phyloP scores from a whole-genome alignment of 177 flowering plant species.

The Telopea speciosissima region DNA sequence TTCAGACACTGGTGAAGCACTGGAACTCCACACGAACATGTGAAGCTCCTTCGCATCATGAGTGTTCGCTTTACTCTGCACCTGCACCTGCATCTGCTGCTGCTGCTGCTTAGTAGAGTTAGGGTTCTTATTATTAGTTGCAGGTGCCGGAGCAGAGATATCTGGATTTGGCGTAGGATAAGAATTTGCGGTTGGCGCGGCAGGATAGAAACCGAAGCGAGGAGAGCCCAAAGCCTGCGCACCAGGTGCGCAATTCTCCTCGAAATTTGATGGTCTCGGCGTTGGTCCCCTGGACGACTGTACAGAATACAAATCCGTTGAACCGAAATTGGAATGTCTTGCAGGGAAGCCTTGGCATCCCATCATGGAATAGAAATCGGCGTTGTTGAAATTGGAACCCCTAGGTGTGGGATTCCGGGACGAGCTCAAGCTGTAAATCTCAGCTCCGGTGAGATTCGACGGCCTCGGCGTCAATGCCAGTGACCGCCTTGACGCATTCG shows the following conservation, averaged over 20 bases:
- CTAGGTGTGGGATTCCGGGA: slow-evolving; percentile 4
- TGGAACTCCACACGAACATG: slow-evolving; percentile 87
- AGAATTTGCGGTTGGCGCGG: not conserved
- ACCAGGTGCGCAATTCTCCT: slow-evolving; percentile 40
- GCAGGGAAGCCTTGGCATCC: slow-evolving; percentile 50
- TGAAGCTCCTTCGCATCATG: slow-evolving; percentile 76
- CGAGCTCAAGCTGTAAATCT: not conserved
- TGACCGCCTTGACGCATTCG: slow-evolving; percentile 2
- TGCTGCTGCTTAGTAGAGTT: slow-evolving; percentile 12
- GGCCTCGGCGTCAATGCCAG: slow-evolving; percentile 10
- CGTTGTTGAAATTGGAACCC: slow-evolving; percentile 4
- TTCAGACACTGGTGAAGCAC: slow-evolving; percentile 69
- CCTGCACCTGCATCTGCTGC: slow-evolving; percentile 5
- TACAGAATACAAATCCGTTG: slow-evolving; percentile 67
- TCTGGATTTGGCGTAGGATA: slow-evolving; percentile 48
- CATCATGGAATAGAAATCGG: slow-evolving; percentile 47
- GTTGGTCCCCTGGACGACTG: slow-evolving; percentile 90
- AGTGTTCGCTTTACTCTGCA: slow-evolving; percentile 27
- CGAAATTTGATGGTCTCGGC: slow-evolving; percentile 79
- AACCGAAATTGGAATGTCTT: slow-evolving; percentile 67
- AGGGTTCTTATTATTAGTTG: slow-evolving; percentile 6
- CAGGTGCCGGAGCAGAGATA: slow-evolving; percentile 23
- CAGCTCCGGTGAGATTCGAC: slow-evolving; percentile 4
- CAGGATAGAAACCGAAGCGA: slow-evolving; percentile 58
- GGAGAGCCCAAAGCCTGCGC: slow-evolving; percentile 33